Evolutionary conservation across 108 stramenopile species (phyloP), one percentile per base, ranked within the genome.

Genomic region (Cyclostephanos invisitatus): DNA sequence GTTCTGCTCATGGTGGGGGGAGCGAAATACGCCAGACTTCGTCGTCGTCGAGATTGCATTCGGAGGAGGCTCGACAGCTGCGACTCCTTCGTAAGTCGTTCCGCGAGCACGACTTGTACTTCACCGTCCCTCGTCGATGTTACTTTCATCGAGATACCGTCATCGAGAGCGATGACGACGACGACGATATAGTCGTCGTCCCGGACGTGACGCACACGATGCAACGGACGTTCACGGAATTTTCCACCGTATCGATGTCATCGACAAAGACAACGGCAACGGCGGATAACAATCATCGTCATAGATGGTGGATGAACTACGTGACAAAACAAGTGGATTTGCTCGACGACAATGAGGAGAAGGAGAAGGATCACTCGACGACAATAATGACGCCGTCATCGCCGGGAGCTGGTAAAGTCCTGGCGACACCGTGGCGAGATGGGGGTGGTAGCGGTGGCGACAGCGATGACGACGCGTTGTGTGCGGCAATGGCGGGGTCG

Each of bases 51-150:
- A 48, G 29, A 36, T 18, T 24, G 14, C 62, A 12, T 25, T 37
- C 48, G 67, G 87, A 91, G 78, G 88, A 93, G 78, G 62, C 67
- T 32, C 79, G 92, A 56, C 92, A 93, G 72, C 44, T 91, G 7
- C 68, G 75, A n/a, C 64, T 93, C 58, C 68, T 93, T 10, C 86
- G 89, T 50, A 78, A 86, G 40, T 82, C 89, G 20, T 79, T 89
- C 55, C 82, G 86, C 48, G 78, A 91, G 46, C 92, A 93, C 75
- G 87, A 87, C 46, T 87, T 90, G 60, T 91, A 91, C 57, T 91
- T 77, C 68, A 62, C 77, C 21, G 74, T 76, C 10, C 83, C 77
- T 20, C 20, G 51, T 27, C 49, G 17, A 0, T 17, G 15, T 8
- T 54, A 51, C 2, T 8, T 2, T 8, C 10, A 35, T 14, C 58